These are phyloP conservation scores for Ophiostoma triangulosporum DNA, from an alignment of 2,329 filamentous ascomycete species.

Conservation along the genomic window DNA sequence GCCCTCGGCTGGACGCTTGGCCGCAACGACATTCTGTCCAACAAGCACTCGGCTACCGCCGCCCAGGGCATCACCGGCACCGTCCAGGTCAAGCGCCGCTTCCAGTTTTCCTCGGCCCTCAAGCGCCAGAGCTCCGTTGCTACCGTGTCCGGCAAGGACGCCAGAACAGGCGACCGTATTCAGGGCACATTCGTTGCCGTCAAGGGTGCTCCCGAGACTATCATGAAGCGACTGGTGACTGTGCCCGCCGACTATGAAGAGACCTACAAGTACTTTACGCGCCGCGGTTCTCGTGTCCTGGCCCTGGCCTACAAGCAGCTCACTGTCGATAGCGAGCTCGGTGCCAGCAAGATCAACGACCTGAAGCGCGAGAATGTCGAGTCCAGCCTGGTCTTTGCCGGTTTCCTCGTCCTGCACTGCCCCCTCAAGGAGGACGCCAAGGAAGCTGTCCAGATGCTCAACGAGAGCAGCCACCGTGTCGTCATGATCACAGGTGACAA, in stretches of 20 bases:
- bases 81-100: conserved; percentile 90
- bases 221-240: conserved; percentile 77
- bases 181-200: conserved; percentile 86
- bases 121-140: conserved; percentile 95
- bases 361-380: conserved; percentile 90
- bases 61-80: conserved; percentile 48
- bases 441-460: conserved; percentile 88
- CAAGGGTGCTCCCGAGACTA: conserved; percentile 95
- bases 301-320: conserved; percentile 91
- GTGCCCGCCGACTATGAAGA: conserved; percentile 86
- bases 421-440: conserved; percentile 94
- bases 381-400: conserved; percentile 71
- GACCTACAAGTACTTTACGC: conserved; percentile 95
- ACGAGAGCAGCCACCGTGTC: conserved; percentile 95
- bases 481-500: conserved; percentile 99
- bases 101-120: conserved; percentile 93
- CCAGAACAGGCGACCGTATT: conserved; percentile 58
- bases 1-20: conserved; percentile 91
- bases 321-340: conserved; percentile 66
- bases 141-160: conserved; percentile 60
- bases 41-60: conserved; percentile 40
- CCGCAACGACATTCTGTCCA: conserved; percentile 69
- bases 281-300: conserved; percentile 87
- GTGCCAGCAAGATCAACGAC: conserved; percentile 77
- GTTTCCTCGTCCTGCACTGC: conserved; percentile 89